Conservation (phyloP, 176 grass and related monocot genomes). For the Carex scoparia region DNA sequence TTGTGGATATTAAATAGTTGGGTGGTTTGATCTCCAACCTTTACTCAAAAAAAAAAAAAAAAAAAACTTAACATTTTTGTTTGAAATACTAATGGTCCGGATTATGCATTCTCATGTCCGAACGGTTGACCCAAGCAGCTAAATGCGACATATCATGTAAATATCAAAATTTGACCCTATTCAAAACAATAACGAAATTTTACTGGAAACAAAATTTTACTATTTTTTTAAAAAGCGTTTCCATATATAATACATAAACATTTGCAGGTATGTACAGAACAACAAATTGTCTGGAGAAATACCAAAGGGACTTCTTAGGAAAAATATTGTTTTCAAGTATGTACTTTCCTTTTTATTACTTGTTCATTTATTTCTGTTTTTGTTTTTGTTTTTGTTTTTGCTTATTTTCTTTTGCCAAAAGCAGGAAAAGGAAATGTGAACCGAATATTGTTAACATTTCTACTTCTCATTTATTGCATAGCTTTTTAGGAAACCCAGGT, state of each 20-base stretch:
- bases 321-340: slow-evolving; percentile 76
- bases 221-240: not conserved
- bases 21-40: too few relatives aligned
- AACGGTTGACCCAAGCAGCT: too few relatives aligned
- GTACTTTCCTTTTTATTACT: slow-evolving; percentile 31
- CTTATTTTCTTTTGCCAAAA: not conserved
- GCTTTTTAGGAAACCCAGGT: slow-evolving; percentile 60
- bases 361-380: not conserved
- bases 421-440: not conserved
- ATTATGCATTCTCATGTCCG: too few relatives aligned
- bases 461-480: slow-evolving; percentile 9
- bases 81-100: too few relatives aligned
- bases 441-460: not conserved
- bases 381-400: slow-evolving; percentile 1
- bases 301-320: slow-evolving; percentile 58
- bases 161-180: too few relatives aligned
- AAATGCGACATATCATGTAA: too few relatives aligned
- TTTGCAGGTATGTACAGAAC: slow-evolving; percentile 82
- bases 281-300: slow-evolving; percentile 68
- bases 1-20: too few relatives aligned
- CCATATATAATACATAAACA: slow-evolving; percentile 7
- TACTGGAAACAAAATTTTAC: too few relatives aligned
- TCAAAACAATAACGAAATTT: too few relatives aligned
- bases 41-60: too few relatives aligned
- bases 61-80: too few relatives aligned